A percentile compares a stretch with the other conserved stretches of the same genome.
Evolutionary conservation across 2,329 filamentous ascomycete species (phyloP).

Genomic region (Epichloe typhina): DNA sequence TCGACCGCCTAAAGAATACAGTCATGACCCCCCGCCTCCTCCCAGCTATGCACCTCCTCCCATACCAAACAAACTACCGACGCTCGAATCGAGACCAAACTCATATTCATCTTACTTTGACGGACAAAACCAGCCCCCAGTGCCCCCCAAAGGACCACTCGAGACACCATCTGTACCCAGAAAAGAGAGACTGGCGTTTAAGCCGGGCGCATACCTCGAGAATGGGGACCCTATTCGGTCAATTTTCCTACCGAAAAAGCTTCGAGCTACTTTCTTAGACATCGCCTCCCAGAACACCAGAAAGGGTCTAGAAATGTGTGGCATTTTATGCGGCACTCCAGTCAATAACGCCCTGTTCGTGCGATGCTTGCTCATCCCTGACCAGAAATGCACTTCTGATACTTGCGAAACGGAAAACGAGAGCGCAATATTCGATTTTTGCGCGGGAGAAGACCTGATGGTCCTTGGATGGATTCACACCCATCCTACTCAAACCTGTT

Average conservation of each 20-base stretch:
- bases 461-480: constrained; percentile 97
- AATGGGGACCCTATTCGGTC: constrained; percentile 77
- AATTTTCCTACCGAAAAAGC: constrained; percentile 66
- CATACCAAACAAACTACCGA: constrained; percentile 18
- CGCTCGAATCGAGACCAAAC: constrained; percentile 6
- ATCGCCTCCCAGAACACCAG: constrained; percentile 66
- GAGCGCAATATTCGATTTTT: constrained; percentile 74
- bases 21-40: neutral
- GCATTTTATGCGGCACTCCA: constrained; percentile 79
- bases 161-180: constrained; percentile 21
- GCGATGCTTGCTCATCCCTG: constrained; percentile 74
- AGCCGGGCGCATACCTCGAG: constrained; percentile 77
- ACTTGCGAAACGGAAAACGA: constrained; percentile 94
- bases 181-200: constrained; percentile 49
- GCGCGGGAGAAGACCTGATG: constrained; percentile 69
- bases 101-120: constrained; percentile 1
- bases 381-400: constrained; percentile 79
- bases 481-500: constrained; percentile 91
- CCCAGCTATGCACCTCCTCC: constrained; percentile 9
- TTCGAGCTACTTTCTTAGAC: constrained; percentile 62
- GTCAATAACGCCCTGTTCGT: constrained; percentile 93
- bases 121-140: constrained; percentile 8
- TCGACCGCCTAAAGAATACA: constrained; percentile 19
- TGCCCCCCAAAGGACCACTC: constrained; percentile 18
- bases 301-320: constrained; percentile 82